phyloP scores from a whole-genome alignment of 2,329 filamentous ascomycete genomes.

The Claviceps monticola region DNA sequence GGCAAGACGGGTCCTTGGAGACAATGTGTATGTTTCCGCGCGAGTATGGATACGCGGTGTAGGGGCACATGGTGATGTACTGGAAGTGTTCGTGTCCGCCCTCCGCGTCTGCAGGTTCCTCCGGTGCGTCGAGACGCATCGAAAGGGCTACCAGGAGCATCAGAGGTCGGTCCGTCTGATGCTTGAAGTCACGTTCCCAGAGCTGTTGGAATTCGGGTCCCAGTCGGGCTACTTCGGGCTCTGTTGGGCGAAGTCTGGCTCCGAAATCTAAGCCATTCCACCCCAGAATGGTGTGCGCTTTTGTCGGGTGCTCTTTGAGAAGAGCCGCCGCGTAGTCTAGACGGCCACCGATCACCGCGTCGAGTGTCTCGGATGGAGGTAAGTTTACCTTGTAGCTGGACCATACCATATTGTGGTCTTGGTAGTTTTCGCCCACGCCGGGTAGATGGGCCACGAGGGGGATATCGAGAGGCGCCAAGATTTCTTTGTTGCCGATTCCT shows the following conservation, averaged over 20 bases:
- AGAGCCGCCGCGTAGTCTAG: conserved; percentile 20
- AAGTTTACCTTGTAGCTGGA: conserved; percentile 32
- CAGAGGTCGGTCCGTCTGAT: conserved; percentile 29
- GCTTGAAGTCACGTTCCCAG: conserved; percentile 42
- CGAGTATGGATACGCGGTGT: conserved; percentile 46
- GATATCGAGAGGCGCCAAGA: conserved; percentile 34
- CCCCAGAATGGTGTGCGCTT: conserved; percentile 35
- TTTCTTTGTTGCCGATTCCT: conserved; percentile 38
- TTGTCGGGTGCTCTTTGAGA: conserved; percentile 15
- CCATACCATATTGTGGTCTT: conserved; percentile 41
- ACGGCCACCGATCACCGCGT: conserved; percentile 35
- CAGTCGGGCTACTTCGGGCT: conserved; percentile 35
- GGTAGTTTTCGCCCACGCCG: conserved; percentile 39
- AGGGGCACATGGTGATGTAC: conserved; percentile 37
- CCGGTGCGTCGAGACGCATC: conserved; percentile 13
- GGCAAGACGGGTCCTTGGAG: conserved; percentile 23
- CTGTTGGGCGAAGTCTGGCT: conserved; percentile 40
- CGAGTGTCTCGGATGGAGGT: conserved; percentile 25
- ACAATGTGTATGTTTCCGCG: conserved; percentile 48
- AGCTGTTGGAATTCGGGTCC: conserved; percentile 36
- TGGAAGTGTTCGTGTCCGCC: conserved; percentile 17
- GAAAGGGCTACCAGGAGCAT: conserved; percentile 25
- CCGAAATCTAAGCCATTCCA: conserved; percentile 45
- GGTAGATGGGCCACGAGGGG: conserved; percentile 31
- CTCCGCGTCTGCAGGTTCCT: neutral